Evolutionary conservation across 148 eudicot genomes (phyloP).

Genomic region (Chenopodium formosanum): DNA sequence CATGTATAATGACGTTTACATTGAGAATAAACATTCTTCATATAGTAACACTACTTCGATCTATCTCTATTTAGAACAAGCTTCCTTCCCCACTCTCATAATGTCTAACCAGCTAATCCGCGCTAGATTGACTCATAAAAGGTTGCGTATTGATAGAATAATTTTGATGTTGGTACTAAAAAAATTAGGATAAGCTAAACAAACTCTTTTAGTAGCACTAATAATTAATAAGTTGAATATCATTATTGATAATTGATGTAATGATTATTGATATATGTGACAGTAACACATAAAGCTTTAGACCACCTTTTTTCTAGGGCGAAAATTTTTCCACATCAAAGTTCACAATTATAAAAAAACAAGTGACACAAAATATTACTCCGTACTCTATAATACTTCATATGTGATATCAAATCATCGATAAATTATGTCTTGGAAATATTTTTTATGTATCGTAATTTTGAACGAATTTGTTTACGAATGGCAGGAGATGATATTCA

Average conservation of each 20-base stretch:
- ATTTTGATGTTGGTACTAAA: too few relatives aligned
- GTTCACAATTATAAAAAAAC: too few relatives aligned
- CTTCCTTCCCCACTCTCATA: too few relatives aligned
- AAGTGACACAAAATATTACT: too few relatives aligned
- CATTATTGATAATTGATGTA: not conserved
- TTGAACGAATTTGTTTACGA: not conserved
- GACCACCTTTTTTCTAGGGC: not conserved
- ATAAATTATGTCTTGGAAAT: not conserved
- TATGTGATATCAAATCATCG: not conserved
- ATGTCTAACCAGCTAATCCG: too few relatives aligned
- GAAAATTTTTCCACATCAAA: too few relatives aligned
- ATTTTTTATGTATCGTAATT: too few relatives aligned
- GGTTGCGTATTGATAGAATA: too few relatives aligned
- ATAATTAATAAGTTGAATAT: too few relatives aligned
- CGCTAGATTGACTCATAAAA: too few relatives aligned
- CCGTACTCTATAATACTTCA: too few relatives aligned
- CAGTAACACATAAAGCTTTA: not conserved
- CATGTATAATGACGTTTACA: not conserved
- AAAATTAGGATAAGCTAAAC: not conserved
- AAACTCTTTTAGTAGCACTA: not conserved
- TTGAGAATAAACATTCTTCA: not conserved
- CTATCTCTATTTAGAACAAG: too few relatives aligned
- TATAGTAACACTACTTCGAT: not conserved
- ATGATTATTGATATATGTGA: slow-evolving; percentile 4
- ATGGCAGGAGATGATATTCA: slow-evolving; percentile 66